These are phyloP conservation scores for Hippophae tibetana DNA, from an alignment of 306 rosid species.

Conservation along the genomic window DNA sequence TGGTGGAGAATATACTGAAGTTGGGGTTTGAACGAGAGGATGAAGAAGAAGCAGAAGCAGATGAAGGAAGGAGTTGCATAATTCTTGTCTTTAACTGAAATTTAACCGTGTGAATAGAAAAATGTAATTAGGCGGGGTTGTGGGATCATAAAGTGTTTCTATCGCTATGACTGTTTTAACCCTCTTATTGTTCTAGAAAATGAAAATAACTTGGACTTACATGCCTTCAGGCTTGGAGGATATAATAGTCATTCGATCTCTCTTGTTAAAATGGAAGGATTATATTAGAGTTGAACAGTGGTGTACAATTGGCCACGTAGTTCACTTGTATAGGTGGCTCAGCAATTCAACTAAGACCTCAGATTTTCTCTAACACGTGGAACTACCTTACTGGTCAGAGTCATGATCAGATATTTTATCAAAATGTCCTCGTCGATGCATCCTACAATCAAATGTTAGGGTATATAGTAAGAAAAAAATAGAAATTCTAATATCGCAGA, in stretches of 20 bases:
- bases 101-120: constrained; percentile 15
- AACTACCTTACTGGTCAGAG: not conserved
- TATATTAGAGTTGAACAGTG: not conserved
- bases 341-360: constrained; percentile 4
- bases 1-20: constrained; percentile 45
- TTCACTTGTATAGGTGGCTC: constrained; percentile 4
- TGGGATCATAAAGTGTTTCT: constrained; percentile 18
- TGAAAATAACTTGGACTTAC: too few relatives aligned
- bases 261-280: too few relatives aligned
- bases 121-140: constrained; percentile 28
- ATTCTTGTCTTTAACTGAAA: constrained; percentile 26
- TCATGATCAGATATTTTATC: constrained; percentile 9
- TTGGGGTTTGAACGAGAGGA: constrained; percentile 39
- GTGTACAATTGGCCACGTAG: constrained; percentile 23
- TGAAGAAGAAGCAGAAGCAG: constrained; percentile 42
- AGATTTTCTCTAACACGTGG: constrained; percentile 16
- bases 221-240: not conserved
- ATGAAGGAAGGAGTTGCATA: constrained; percentile 38
- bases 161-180: constrained; percentile 24
- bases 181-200: not conserved
- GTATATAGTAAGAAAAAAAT: too few relatives aligned
- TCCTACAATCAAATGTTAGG: too few relatives aligned
- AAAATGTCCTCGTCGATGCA: not conserved
- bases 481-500: too few relatives aligned
- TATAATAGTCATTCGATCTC: constrained; percentile 8